These are phyloP conservation scores for Ophiostoma sp. DNA, from an alignment of 2,329 filamentous ascomycete species.

Conservation along the genomic window DNA sequence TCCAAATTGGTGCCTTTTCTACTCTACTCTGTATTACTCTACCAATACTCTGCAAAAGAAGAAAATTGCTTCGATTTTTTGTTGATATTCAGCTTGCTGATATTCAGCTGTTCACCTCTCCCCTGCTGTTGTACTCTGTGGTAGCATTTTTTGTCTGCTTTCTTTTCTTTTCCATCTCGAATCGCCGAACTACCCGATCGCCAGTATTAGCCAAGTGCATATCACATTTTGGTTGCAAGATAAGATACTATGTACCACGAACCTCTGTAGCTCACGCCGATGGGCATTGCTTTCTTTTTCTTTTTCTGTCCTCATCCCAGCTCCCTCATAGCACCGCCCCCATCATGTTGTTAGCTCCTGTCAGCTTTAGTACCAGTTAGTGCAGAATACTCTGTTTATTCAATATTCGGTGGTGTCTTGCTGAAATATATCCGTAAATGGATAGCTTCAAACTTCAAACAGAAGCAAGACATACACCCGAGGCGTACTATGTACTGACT, in stretches of 20 bases:
- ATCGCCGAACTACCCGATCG: background rate
- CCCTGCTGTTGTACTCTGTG: background rate
- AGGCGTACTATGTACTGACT: too few relatives aligned
- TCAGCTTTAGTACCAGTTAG: background rate
- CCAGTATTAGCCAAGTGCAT: background rate
- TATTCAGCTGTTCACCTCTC: background rate
- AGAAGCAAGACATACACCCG: background rate
- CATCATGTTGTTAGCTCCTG: background rate
- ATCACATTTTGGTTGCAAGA: background rate
- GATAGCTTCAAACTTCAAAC: constrained; percentile 4
- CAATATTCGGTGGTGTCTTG: background rate
- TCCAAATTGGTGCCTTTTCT: background rate
- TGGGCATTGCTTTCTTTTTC: background rate
- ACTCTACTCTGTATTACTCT: background rate
- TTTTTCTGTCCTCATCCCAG: background rate
- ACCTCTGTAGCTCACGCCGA: background rate
- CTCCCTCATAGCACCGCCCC: background rate
- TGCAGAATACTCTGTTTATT: background rate
- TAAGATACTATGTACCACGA: background rate
- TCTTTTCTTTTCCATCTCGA: background rate
- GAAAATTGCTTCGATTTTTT: background rate
- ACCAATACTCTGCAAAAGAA: too few relatives aligned
- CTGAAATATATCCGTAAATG: background rate
- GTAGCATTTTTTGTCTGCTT: background rate
- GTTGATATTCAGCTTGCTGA: background rate